Base-by-base conservation (phyloP, 441 rosid species). In the Manihot esculenta region DNA sequence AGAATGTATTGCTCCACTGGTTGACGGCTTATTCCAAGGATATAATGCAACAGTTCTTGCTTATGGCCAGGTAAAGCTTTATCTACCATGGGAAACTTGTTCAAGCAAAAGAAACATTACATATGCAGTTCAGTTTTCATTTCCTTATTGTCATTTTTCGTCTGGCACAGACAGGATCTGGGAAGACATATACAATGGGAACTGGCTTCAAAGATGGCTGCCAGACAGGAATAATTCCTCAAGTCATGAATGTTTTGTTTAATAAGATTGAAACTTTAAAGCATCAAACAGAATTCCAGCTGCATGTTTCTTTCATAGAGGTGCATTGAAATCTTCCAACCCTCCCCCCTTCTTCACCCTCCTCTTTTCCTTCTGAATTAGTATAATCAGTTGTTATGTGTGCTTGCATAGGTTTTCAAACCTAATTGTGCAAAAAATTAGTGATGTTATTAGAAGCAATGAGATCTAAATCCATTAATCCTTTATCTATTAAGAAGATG, bases 161-260 rank as follows among this genome's bases (percentile, higher is more conserved):
- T 70, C 50, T 70, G 62, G 71, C 77, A 79, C 90, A 96, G 97
- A 96, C 99, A 1, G 99, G 99, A 76, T 95, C 99, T 0, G 99
- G 99, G 35, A 95, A 95, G 86, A 95, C 99, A 13, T 95, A 93
- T 73, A 96, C 99, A 42, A 96, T 96, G 99, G 99, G 99, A 49
- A 96, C 99, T 44, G 92, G 95, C 70, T 86, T 84, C 74, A 88
- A 87, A 85, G 97, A 95, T 81, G 94, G 84, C 67, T 73, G 61
- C 81, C 94, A 86, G 73, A 81, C 90, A 0, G 98, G 98, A 51
- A 80, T 95, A 69, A 78, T 96, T 73, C 96, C 97, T 81, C 92
- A 76, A 79, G 98, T 93, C 65, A 91, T 96, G 97, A 90, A 81
- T 64, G 83, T 86, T 78, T 75, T 96, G 72, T 96, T 93, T 83